Conservation (phyloP, 1,284 basidiomycete species). For the Melampsora larici-populina region DNA sequence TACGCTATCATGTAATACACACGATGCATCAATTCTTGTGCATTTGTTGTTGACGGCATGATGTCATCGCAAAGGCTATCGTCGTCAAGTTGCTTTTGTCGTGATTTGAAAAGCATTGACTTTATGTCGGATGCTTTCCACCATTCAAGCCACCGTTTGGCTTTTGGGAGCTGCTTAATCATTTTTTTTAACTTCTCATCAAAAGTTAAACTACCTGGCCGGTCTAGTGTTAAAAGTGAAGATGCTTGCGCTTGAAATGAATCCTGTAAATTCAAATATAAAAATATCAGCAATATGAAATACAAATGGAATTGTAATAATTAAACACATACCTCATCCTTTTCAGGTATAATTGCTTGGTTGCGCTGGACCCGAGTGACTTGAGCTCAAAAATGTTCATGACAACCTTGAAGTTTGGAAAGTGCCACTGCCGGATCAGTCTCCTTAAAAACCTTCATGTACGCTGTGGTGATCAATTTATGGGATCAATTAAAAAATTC, state of each 20-base stretch:
- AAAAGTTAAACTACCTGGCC: neutral
- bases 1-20: no score
- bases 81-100: neutral
- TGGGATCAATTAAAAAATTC: no score
- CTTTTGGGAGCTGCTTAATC: neutral
- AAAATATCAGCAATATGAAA: no score
- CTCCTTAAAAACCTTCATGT: conserved; percentile 6
- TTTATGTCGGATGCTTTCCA: conserved; percentile 4
- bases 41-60: conserved; percentile 13
- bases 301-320: no score
- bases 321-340: neutral
- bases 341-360: neutral
- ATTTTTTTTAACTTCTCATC: neutral
- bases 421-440: neutral
- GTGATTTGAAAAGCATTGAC: neutral
- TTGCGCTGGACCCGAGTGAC: no score
- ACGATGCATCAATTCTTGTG: no score
- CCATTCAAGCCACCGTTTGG: no score
- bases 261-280: no score
- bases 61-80: neutral
- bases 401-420: neutral
- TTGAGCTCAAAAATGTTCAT: neutral
- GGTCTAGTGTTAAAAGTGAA: neutral
- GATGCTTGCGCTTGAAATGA: neutral
- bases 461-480: no score